Evolutionary conservation across 768 basidiomycete species (phyloP), one percentile per base, ranked within the genome.

Genomic region (Leccinum pellstonianum): DNA sequence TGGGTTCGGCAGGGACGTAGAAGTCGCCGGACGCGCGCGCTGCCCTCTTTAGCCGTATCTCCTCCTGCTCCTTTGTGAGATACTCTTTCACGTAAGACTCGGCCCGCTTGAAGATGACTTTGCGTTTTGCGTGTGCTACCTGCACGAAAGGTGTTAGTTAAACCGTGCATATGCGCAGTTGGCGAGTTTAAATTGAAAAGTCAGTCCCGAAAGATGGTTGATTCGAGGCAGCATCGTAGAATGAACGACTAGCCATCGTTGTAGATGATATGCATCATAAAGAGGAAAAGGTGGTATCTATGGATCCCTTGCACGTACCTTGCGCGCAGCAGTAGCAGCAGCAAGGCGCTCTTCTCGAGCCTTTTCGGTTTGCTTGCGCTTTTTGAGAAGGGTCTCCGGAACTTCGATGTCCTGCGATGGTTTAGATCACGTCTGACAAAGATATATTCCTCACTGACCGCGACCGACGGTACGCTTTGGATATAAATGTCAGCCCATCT

Each of bases 371-470:
- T 94, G 91, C 82, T 95, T 95, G 81, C 95, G 88, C 83, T 96
- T 98, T 86, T 97, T 98, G 82, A 98, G 93, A 82, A 98, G 88
- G 74, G 95, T 98, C 88, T 97, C 95, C 77, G 95, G 95, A 80
- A 96, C 95, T 86, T 95, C 91, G 76, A 97, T 87, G 73, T 87
- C 86, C 91, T 93, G 69, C 62, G 62, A 53, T 27, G 21, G 46
- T 0, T 71, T 37, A 75, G 48, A 57, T 52, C 56, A 60, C 25
- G 54, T 57, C 17, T 15, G 51, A 59, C 23, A 52, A 55, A n/a
- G 6, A 50, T 46, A 33, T 17, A 6, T 15, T 57, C 53, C 47
- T 25, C 50, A 75, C 80, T 63, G 52, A 81, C 80, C 77, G 80
- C 70, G 71, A 78, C 76, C 62, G 72, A 77, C 62, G 80, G 80